Conservation (phyloP, 495 filamentous ascomycete genomes). For the Penicillium lividum region DNA sequence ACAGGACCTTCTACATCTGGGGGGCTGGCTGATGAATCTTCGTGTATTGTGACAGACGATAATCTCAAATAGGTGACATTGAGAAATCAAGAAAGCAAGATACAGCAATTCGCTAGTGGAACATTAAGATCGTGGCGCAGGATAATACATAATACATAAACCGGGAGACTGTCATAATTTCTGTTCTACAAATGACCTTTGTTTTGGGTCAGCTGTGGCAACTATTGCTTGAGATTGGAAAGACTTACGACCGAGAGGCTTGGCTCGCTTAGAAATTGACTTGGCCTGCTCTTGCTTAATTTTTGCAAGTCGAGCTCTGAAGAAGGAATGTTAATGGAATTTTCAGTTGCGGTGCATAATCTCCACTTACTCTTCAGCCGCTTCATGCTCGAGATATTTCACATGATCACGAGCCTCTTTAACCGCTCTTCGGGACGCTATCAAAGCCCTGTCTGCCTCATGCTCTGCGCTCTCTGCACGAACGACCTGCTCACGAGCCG, state of each 20-base stretch:
- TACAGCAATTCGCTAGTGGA: background rate
- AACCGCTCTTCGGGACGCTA: slow-evolving; percentile 55
- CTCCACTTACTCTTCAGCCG: slow-evolving; percentile 55
- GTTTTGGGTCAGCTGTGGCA: background rate
- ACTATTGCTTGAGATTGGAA: slow-evolving; percentile 42
- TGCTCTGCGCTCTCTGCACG: slow-evolving; percentile 59
- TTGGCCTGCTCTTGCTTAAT: slow-evolving; percentile 67
- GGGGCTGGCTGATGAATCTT: background rate
- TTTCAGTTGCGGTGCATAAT: background rate
- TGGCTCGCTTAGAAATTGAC: slow-evolving; percentile 63
- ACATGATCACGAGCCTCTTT: slow-evolving; percentile 63
- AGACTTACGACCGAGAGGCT: slow-evolving; percentile 62
- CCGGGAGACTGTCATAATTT: background rate
- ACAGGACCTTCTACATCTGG: background rate
- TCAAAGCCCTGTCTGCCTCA: slow-evolving; percentile 62
- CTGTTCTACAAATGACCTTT: slow-evolving; percentile 1
- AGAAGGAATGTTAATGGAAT: background rate
- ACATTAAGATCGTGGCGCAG: background rate
- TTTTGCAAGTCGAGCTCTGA: slow-evolving; percentile 55
- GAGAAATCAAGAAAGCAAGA: background rate
- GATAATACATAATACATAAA: background rate
- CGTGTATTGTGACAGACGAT: background rate
- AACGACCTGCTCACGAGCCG: slow-evolving; percentile 58
- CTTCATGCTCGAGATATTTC: slow-evolving; percentile 61
- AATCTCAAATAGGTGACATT: background rate